A percentile compares a stretch with the other conserved stretches of the same genome.
Evolutionary conservation across 331 rosid species (phyloP).

Genomic region (Stylosanthes scabra): DNA sequence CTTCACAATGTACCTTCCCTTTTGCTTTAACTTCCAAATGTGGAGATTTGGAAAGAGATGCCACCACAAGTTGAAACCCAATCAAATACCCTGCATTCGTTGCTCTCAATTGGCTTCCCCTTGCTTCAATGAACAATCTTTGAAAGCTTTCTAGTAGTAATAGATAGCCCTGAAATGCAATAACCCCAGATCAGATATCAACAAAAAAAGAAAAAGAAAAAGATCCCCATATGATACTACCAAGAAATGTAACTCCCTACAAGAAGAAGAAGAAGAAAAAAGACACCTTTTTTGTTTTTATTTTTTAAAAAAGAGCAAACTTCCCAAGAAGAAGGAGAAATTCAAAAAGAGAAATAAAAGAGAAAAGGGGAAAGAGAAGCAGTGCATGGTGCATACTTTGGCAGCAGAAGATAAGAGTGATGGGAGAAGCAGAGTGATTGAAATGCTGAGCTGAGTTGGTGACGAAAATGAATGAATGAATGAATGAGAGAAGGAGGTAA

Average conservation of each 20-base stretch:
- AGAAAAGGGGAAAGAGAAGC: constrained; percentile 28
- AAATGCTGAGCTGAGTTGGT: constrained; percentile 25
- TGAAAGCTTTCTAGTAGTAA: constrained; percentile 34
- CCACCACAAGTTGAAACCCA: constrained; percentile 1
- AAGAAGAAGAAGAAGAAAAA: too few relatives aligned
- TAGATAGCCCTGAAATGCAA: constrained; percentile 36
- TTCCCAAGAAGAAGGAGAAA: constrained; percentile 42
- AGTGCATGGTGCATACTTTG: constrained; percentile 41
- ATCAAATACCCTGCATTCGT: background rate
- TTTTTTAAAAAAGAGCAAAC: too few relatives aligned
- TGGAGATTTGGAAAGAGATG: constrained; percentile 28
- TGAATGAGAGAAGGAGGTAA: background rate
- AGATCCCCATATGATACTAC: constrained; percentile 21
- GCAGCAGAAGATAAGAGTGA: constrained; percentile 12
- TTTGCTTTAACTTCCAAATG: constrained; percentile 30
- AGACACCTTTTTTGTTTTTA: too few relatives aligned
- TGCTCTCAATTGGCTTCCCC: background rate
- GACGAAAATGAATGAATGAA: constrained; percentile 34
- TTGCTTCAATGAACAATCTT: constrained; percentile 30
- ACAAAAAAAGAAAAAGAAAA: constrained; percentile 41
- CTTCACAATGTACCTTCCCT: constrained; percentile 27
- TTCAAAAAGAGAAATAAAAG: constrained; percentile 39
- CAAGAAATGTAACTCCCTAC: too few relatives aligned
- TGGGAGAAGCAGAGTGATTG: constrained; percentile 31
- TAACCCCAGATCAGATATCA: constrained; percentile 43